phyloP scores from a whole-genome alignment of 2,329 filamentous ascomycete genomes.

The Talaromyces amestolkiae region DNA sequence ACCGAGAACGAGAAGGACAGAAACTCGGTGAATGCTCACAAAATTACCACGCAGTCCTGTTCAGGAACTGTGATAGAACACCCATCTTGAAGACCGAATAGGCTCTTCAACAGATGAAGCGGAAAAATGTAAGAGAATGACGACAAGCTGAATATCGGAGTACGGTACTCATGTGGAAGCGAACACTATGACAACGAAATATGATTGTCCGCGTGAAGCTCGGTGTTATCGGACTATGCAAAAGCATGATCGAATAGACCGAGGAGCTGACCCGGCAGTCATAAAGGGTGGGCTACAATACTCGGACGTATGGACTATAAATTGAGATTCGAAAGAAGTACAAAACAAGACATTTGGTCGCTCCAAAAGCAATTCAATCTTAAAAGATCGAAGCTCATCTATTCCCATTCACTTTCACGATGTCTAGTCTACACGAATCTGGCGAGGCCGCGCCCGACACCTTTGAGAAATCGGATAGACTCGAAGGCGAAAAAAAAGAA shows the following conservation, averaged over 20 bases:
- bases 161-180: background rate
- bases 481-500: background rate
- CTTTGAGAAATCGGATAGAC: background rate
- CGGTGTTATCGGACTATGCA: background rate
- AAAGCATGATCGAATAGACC: background rate
- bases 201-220: background rate
- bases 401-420: background rate
- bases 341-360: background rate
- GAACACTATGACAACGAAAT: background rate
- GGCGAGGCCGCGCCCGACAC: background rate
- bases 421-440: background rate
- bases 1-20: background rate
- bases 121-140: background rate
- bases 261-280: background rate
- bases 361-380: background rate
- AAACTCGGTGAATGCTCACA: background rate
- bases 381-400: background rate
- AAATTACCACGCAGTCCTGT: background rate
- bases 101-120: background rate
- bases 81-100: background rate
- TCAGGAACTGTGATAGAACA: background rate
- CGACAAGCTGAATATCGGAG: background rate
- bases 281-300: background rate
- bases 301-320: background rate
- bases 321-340: background rate